Evolutionary conservation across 139 green algal genomes (phyloP).

Genomic region (Volvox africanus): DNA sequence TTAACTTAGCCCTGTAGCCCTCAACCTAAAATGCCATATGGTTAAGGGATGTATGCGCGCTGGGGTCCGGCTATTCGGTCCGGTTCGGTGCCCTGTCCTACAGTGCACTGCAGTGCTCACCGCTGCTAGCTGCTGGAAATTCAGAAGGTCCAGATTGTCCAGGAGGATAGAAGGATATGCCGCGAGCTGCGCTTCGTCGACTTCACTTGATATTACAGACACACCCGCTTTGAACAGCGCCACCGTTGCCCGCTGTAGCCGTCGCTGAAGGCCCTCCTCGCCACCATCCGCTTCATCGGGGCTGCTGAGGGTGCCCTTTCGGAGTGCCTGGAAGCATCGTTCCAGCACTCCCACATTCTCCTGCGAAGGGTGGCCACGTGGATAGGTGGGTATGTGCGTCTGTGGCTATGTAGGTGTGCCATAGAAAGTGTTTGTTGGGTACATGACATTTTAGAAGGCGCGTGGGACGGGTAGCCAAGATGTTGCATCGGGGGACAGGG

Average conservation of each 20-base stretch:
- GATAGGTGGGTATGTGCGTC: not conserved
- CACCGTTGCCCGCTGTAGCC: not conserved
- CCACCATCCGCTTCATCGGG: not conserved
- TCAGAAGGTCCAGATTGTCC: slow-evolving; percentile 19
- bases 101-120: no score
- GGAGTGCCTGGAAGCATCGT: slow-evolving; percentile 14
- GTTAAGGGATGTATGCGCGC: no score
- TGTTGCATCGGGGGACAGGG: no score
- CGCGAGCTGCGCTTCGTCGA: not conserved
- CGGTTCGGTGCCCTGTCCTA: no score
- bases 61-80: no score
- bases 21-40: no score
- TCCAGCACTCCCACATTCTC: not conserved
- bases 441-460: no score
- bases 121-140: not conserved
- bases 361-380: not conserved
- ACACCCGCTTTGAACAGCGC: not conserved
- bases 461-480: no score
- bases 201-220: not conserved
- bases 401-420: no score
- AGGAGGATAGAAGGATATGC: slow-evolving; percentile 15
- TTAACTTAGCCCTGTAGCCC: no score
- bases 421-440: no score
- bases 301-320: not conserved
- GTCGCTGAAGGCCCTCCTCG: not conserved